phyloP scores from a whole-genome alignment of 768 basidiomycete species.

The Suillus tomentosus region DNA sequence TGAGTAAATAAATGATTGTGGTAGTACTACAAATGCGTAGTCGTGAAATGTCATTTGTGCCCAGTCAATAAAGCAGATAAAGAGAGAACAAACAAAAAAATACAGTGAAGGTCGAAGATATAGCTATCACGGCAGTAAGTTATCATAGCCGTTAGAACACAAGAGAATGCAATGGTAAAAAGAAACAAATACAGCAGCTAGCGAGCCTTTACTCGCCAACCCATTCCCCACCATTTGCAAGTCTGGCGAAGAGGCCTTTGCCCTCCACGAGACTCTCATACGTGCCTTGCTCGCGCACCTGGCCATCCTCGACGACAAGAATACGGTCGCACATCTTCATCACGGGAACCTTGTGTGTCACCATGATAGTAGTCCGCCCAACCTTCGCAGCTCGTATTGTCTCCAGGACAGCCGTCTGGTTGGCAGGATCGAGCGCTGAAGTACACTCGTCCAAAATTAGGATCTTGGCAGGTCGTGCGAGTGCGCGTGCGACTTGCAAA shows the following conservation, averaged over 20 bases:
- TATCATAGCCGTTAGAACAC: neutral
- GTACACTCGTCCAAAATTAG: conserved; percentile 95
- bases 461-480: conserved; percentile 72
- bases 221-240: conserved; percentile 83
- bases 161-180: conserved; percentile 8
- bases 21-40: conserved; percentile 16
- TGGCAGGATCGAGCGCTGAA: conserved; percentile 84
- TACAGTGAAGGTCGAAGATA: conserved; percentile 12
- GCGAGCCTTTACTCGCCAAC: conserved; percentile 25
- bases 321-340: conserved; percentile 95
- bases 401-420: conserved; percentile 81
- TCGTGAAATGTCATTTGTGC: conserved; percentile 11
- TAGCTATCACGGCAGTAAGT: conserved; percentile 5
- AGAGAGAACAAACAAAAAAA: conserved; percentile 3
- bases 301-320: conserved; percentile 77
- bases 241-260: conserved; percentile 71
- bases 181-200: neutral
- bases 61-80: conserved; percentile 8
- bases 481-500: conserved; percentile 86
- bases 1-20: conserved; percentile 11
- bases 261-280: conserved; percentile 70
- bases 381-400: conserved; percentile 65
- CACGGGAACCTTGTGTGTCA: conserved; percentile 89
- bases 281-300: conserved; percentile 74
- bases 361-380: conserved; percentile 84